Conservation (phyloP, 352 stramenopile species). For the Globisporangium abappressorium region DNA sequence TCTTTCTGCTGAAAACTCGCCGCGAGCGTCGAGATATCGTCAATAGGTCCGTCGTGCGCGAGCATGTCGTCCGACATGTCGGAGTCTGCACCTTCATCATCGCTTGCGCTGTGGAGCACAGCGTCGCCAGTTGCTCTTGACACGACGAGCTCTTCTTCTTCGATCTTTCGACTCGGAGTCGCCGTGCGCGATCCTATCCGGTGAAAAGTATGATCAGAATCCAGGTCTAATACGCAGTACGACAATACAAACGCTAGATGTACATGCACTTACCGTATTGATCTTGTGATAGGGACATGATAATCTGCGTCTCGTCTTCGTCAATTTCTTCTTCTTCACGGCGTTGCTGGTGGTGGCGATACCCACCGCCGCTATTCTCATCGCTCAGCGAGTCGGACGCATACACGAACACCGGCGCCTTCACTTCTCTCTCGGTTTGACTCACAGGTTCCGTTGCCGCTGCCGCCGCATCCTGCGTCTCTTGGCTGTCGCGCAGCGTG, state of each 20-base stretch:
- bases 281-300: constrained; percentile 70
- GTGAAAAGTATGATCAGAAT: not conserved
- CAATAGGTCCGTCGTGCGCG: constrained; percentile 51
- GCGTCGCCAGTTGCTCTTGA: constrained; percentile 8
- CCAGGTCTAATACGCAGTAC: not conserved
- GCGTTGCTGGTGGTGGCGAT: constrained; percentile 16
- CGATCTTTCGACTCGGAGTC: constrained; percentile 26
- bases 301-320: constrained; percentile 82
- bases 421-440: constrained; percentile 10
- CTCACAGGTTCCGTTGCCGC: constrained; percentile 23
- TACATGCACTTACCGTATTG: constrained; percentile 26
- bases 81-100: constrained; percentile 42
- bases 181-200: constrained; percentile 4
- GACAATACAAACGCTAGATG: not conserved
- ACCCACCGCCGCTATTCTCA: constrained; percentile 10
- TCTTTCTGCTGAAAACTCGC: constrained; percentile 39
- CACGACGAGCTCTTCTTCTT: constrained; percentile 47
- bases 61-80: constrained; percentile 73
- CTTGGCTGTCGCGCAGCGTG: constrained; percentile 48
- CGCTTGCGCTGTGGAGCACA: constrained; percentile 7
- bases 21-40: constrained; percentile 49
- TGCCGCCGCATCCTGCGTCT: constrained; percentile 24
- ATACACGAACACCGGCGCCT: constrained; percentile 43
- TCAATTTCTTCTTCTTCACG: constrained; percentile 40
- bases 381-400: constrained; percentile 24